These are phyloP conservation scores for Anisodus tanguticus DNA, from an alignment of 257 asterid genomes.

Conservation along the genomic window DNA sequence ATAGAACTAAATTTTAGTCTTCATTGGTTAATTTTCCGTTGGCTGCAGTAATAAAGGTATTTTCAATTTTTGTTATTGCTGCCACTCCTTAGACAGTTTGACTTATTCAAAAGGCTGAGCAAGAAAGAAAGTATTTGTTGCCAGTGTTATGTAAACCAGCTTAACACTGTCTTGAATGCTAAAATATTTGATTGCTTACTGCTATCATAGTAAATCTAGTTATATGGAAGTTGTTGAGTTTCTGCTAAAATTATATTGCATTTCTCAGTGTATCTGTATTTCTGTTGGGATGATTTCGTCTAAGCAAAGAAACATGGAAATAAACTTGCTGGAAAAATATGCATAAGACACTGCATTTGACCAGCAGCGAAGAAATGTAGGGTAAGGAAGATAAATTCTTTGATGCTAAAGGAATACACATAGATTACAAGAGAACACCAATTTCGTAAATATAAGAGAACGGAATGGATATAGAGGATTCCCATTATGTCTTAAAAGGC, in stretches of 20 bases:
- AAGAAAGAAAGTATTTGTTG: background rate
- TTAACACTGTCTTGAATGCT: background rate
- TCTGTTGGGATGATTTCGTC: background rate
- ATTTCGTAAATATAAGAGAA: background rate
- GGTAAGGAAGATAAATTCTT: background rate
- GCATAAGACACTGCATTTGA: background rate
- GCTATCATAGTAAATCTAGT: background rate
- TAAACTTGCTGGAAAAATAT: slow-evolving; percentile 8
- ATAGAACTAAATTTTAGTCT: background rate
- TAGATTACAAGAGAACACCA: background rate
- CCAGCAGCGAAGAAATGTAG: background rate
- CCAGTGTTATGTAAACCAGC: background rate
- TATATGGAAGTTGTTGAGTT: background rate
- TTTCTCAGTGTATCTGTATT: background rate
- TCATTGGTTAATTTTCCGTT: background rate
- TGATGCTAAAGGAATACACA: slow-evolving; percentile 1
- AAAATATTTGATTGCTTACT: background rate
- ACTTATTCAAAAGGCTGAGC: background rate
- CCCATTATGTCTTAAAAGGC: background rate
- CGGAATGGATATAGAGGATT: background rate
- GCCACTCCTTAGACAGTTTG: slow-evolving; percentile 12
- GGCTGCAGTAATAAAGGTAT: background rate
- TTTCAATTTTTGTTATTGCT: background rate
- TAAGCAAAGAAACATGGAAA: background rate
- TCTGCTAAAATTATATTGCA: background rate